phyloP scores from a whole-genome alignment of 164 flowering plant genomes.

The Tetrastigma voinierianum region DNA sequence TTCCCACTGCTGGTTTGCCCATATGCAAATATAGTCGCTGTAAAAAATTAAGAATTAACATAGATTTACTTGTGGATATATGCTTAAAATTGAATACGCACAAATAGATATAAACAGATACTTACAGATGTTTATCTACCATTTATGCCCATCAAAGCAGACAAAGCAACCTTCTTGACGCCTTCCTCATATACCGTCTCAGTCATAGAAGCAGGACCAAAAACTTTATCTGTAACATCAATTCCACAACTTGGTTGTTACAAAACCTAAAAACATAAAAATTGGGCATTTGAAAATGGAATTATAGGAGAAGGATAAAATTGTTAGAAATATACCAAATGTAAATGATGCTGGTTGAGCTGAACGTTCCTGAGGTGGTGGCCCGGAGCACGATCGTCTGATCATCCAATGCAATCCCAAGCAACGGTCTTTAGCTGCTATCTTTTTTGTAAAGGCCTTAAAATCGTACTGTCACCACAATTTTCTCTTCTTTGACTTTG shows the following conservation, averaged over 20 bases:
- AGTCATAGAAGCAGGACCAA: constrained; percentile 72
- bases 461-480: constrained; percentile 87
- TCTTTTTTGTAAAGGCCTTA: constrained; percentile 78
- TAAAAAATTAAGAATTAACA: constrained; percentile 8
- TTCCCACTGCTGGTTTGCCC: constrained; percentile 99
- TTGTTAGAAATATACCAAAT: constrained; percentile 47
- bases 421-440: constrained; percentile 87
- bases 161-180: constrained; percentile 88
- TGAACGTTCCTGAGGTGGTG: constrained; percentile 62
- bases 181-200: constrained; percentile 88
- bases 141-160: constrained; percentile 93
- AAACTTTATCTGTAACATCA: constrained; percentile 70
- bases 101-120: background rate
- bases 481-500: constrained; percentile 80
- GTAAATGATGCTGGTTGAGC: constrained; percentile 61
- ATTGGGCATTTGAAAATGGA: background rate
- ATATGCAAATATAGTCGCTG: constrained; percentile 99
- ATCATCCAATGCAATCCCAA: constrained; percentile 93
- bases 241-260: background rate
- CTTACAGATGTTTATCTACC: constrained; percentile 40
- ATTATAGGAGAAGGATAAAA: background rate
- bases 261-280: background rate
- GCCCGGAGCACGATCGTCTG: constrained; percentile 62
- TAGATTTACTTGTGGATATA: background rate
- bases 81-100: background rate